phyloP scores from a whole-genome alignment of 2,329 filamentous ascomycete species.

The Talaromyces sp. region DNA sequence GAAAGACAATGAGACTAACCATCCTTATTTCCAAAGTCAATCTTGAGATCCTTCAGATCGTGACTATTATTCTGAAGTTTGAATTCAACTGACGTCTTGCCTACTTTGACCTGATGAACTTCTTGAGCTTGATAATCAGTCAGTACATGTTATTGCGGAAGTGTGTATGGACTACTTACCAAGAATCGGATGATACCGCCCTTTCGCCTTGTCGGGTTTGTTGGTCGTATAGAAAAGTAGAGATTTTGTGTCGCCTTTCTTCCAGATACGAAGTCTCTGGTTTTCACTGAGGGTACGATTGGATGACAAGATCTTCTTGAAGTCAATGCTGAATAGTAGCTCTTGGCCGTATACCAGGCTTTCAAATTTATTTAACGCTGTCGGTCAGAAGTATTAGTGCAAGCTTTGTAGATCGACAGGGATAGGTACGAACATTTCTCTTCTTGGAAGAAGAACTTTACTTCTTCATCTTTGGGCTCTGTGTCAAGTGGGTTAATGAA shows the following conservation, averaged over 20 bases:
- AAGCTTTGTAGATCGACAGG: background rate
- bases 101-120: background rate
- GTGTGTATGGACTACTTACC: conserved; percentile 10
- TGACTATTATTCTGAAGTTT: conserved; percentile 6
- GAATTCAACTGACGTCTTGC: conserved; percentile 6
- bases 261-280: conserved; percentile 21
- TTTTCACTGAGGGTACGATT: conserved; percentile 17
- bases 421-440: background rate
- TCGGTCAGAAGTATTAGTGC: background rate
- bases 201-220: conserved; percentile 1
- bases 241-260: background rate
- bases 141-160: background rate
- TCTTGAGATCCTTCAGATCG: conserved; percentile 8
- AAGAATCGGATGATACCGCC: conserved; percentile 17
- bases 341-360: conserved; percentile 19
- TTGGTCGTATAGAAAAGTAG: conserved; percentile 15
- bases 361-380: conserved; percentile 17
- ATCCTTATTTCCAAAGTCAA: background rate
- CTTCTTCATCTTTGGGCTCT: conserved; percentile 16
- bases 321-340: conserved; percentile 13
- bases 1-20: background rate
- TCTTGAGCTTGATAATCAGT: background rate
- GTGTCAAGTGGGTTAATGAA: conserved; percentile 19
- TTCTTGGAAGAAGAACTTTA: conserved; percentile 19
- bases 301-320: conserved; percentile 18